A percentile compares a stretch with the other conserved stretches of the same genome.
Evolutionary conservation across 495 filamentous ascomycete species (phyloP).

Genomic region (Cercophora newfieldiana): DNA sequence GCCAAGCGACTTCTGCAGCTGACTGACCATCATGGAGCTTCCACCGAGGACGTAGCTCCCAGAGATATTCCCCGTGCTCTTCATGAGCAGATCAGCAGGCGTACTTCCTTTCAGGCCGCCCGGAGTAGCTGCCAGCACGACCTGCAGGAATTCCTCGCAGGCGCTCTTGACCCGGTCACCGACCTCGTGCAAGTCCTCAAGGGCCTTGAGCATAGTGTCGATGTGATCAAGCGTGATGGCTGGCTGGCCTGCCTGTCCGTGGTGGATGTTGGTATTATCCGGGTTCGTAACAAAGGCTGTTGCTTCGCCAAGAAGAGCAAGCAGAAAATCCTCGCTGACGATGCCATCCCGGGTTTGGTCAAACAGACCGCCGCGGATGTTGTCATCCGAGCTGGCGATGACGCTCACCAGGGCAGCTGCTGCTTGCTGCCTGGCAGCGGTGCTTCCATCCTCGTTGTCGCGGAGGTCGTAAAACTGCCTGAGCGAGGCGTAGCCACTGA

Average conservation of each 20-base stretch:
- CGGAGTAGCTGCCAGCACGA: conserved; percentile 46
- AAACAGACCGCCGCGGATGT: conserved; percentile 83
- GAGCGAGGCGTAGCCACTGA: conserved; percentile 88
- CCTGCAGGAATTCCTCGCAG: conserved; percentile 69
- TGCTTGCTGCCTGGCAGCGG: conserved; percentile 58
- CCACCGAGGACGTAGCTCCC: conserved; percentile 66
- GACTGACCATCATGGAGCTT: conserved; percentile 68
- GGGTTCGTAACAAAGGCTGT: conserved; percentile 69
- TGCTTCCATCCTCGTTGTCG: conserved; percentile 46
- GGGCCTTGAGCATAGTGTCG: conserved; percentile 71
- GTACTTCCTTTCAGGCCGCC: conserved; percentile 49
- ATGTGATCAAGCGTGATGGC: conserved; percentile 64
- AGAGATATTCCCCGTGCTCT: conserved; percentile 57
- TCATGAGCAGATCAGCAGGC: conserved; percentile 68
- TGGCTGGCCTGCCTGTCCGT: conserved; percentile 27
- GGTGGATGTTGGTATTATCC: conserved; percentile 31
- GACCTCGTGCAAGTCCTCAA: conserved; percentile 81
- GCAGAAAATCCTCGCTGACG: conserved; percentile 78
- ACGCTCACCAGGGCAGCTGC: conserved; percentile 72
- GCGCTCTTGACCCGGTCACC: conserved; percentile 66
- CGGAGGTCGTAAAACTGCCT: conserved; percentile 85
- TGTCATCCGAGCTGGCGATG: conserved; percentile 79
- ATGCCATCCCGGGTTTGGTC: conserved; percentile 76
- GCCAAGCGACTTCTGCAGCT: conserved; percentile 54
- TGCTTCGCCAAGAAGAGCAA: conserved; percentile 82